Percentiles rank a stretch among this genome's conserved stretches.
phyloP scores from a whole-genome alignment of 306 rosid genomes.

The Herpetospermum pedunculosum region DNA sequence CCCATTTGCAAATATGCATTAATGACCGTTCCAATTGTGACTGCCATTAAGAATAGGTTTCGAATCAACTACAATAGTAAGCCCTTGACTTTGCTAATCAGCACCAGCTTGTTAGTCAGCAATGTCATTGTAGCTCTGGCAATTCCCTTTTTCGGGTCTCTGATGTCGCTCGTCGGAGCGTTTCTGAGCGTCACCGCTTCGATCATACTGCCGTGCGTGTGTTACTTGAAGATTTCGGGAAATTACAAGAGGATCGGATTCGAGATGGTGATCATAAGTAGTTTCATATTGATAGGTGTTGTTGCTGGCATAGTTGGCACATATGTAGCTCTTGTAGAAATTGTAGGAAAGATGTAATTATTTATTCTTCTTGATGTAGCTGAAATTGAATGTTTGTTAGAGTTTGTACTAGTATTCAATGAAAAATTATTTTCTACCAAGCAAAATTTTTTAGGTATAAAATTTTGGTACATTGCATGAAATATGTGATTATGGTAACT shows the following conservation, averaged over 20 bases:
- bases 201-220: slow-evolving; percentile 47
- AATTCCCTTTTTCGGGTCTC: slow-evolving; percentile 41
- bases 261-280: slow-evolving; percentile 16
- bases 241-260: slow-evolving; percentile 14
- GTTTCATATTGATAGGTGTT: slow-evolving; percentile 25
- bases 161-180: slow-evolving; percentile 65
- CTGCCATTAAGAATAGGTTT: slow-evolving; percentile 33
- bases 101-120: slow-evolving; percentile 34
- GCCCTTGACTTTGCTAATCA: slow-evolving; percentile 14
- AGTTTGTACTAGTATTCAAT: too few species aligned
- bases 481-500: too few species aligned
- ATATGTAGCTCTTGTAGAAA: slow-evolving; percentile 31
- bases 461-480: too few species aligned
- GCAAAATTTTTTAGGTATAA: too few species aligned
- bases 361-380: background rate
- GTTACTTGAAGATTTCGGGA: slow-evolving; percentile 61
- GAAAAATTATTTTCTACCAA: too few species aligned
- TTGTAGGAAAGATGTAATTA: slow-evolving; percentile 12
- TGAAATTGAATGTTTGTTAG: too few species aligned
- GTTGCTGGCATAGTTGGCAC: slow-evolving; percentile 34
- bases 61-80: slow-evolving; percentile 22
- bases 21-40: slow-evolving; percentile 53
- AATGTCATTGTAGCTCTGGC: slow-evolving; percentile 28
- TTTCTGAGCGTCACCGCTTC: slow-evolving; percentile 50
- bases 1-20: slow-evolving; percentile 67